phyloP scores from a whole-genome alignment of 1,139 yeast genomes.

The Kodamaea derodonti region DNA sequence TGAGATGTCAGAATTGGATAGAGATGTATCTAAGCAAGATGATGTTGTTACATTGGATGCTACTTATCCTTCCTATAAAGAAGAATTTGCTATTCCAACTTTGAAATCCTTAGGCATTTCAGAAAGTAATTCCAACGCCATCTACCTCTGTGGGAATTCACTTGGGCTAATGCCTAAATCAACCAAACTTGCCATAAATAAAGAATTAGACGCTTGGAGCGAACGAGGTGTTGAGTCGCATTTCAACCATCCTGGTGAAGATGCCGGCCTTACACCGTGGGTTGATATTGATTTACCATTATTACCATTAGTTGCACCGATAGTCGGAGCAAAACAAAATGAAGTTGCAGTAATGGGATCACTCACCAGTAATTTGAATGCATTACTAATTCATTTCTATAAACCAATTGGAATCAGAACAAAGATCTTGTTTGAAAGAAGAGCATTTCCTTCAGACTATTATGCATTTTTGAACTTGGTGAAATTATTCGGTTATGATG shows the following conservation, averaged over 20 bases:
- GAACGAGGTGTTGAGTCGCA: conserved; percentile 81
- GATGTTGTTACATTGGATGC: too few relatives aligned
- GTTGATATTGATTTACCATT: conserved; percentile 79
- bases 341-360: conserved; percentile 92
- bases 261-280: conserved; percentile 56
- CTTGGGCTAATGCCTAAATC: conserved; percentile 80
- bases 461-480: conserved; percentile 81
- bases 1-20: too few relatives aligned
- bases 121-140: conserved; percentile 18
- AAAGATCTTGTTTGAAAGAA: conserved; percentile 78
- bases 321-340: conserved; percentile 67
- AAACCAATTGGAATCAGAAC: conserved; percentile 55
- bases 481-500: conserved; percentile 55
- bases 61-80: conserved; percentile 32
- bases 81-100: conserved; percentile 59
- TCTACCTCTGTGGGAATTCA: conserved; percentile 87
- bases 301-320: conserved; percentile 59
- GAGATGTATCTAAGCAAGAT: too few relatives aligned
- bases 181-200: conserved; percentile 53
- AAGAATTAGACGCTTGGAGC: conserved; percentile 80
- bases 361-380: conserved; percentile 75
- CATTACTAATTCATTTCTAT: conserved; percentile 71
- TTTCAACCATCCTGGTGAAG: conserved; percentile 59
- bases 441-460: conserved; percentile 89
- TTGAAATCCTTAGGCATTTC: conserved; percentile 47